phyloP scores from a whole-genome alignment of 2,329 filamentous ascomycete species.

The Daldinia sp. region DNA sequence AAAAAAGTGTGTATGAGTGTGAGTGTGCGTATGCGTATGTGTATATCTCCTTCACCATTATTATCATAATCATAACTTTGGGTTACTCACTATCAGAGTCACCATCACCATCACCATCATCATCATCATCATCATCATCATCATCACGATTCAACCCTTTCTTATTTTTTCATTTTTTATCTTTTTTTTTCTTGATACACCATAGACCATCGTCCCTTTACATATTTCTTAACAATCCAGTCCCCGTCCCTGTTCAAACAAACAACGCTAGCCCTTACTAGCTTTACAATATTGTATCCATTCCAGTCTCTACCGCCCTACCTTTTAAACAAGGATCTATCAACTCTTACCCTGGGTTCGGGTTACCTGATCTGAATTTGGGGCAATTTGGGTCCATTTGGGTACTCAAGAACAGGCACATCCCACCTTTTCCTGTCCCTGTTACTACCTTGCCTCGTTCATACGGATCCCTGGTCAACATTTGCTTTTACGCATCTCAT shows the following conservation, averaged over 20 bases:
- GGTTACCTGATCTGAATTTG: constrained; percentile 44
- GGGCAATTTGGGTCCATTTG: constrained; percentile 37
- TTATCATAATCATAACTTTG: constrained; percentile 9
- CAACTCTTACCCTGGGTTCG: constrained; percentile 38
- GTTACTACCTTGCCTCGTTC: constrained; percentile 28
- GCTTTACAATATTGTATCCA: constrained; percentile 26
- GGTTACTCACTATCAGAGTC: constrained; percentile 10
- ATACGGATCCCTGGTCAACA: constrained; percentile 35
- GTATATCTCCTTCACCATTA: constrained; percentile 15
- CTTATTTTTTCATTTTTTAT: neutral
- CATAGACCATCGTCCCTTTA: neutral
- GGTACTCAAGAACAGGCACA: constrained; percentile 36
- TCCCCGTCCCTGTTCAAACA: constrained; percentile 26
- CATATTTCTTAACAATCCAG: constrained; percentile 20
- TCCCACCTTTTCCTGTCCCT: constrained; percentile 41
- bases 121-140: constrained; percentile 1
- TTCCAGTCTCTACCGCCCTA: constrained; percentile 37
- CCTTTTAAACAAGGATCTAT: constrained; percentile 35
- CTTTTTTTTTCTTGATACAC: neutral
- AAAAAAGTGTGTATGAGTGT: constrained; percentile 8
- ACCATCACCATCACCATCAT: constrained; percentile 6
- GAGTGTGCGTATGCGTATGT: constrained; percentile 4
- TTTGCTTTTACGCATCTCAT: constrained; percentile 34
- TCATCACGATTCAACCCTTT: neutral
- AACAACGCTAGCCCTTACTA: constrained; percentile 28